Evolutionary conservation across 1,284 basidiomycete species (phyloP).

Genomic region (Earliella scabrosa): DNA sequence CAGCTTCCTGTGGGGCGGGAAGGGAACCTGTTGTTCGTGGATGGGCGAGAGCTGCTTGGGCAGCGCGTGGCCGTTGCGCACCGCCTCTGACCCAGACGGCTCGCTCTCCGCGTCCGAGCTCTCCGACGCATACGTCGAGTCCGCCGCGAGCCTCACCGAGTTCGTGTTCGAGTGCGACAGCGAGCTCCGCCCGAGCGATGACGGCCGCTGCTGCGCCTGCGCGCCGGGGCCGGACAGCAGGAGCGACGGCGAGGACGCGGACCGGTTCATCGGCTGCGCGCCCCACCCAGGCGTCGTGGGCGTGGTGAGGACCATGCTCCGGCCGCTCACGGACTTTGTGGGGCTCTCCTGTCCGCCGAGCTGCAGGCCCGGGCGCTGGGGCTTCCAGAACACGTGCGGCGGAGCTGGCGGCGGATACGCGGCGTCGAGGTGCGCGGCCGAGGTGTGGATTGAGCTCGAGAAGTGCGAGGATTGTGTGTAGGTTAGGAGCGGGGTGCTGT

Average conservation of each 20-base stretch:
- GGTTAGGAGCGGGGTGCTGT: slow-evolving; percentile 21
- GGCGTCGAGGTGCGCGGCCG: slow-evolving; percentile 5
- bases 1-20: slow-evolving; percentile 25
- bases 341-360: slow-evolving; percentile 21
- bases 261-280: slow-evolving; percentile 18
- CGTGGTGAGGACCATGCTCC: slow-evolving; percentile 3
- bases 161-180: slow-evolving; percentile 1
- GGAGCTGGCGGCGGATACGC: slow-evolving; percentile 24
- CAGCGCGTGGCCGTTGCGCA: slow-evolving; percentile 8
- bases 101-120: slow-evolving; percentile 26
- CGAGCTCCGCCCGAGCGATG: slow-evolving; percentile 29
- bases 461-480: slow-evolving; percentile 25
- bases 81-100: slow-evolving; percentile 9
- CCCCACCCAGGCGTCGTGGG: slow-evolving; percentile 21
- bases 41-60: slow-evolving; percentile 34
- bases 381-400: slow-evolving; percentile 34
- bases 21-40: slow-evolving; percentile 29
- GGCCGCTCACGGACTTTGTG: slow-evolving; percentile 7
- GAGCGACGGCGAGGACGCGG: slow-evolving; percentile 26
- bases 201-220: background rate
- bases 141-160: slow-evolving; percentile 23
- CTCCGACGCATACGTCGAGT: slow-evolving; percentile 27
- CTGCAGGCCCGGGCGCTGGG: slow-evolving; percentile 11
- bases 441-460: slow-evolving; percentile 12
- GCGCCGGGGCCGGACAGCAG: slow-evolving; percentile 2